These are phyloP conservation scores for Saksenaea oblongispora DNA, from an alignment of 371 early-diverging fungal genomes.

Conservation along the genomic window DNA sequence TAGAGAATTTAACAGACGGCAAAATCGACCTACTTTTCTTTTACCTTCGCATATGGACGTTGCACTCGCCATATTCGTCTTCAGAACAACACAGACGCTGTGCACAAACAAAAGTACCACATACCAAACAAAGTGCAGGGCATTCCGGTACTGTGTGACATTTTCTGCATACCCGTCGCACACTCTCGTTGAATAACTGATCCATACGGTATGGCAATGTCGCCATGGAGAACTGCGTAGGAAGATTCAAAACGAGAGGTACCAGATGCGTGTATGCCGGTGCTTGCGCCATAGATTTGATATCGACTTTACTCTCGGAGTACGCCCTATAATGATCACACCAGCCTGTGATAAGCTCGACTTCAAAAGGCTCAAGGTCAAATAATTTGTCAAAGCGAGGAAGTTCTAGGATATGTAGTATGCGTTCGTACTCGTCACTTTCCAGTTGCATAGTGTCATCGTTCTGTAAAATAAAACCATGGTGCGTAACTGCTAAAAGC, in stretches of 20 bases:
- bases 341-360: constrained; percentile 32
- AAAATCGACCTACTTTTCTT: not conserved
- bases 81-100: constrained; percentile 91
- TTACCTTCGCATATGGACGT: constrained; percentile 80
- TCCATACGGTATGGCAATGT: constrained; percentile 84
- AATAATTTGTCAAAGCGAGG: constrained; percentile 32
- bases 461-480: constrained; percentile 43
- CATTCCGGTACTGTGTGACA: constrained; percentile 85
- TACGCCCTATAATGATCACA: constrained; percentile 30
- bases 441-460: not conserved
- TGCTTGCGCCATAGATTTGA: not conserved
- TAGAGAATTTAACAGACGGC: not conserved
- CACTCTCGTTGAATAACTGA: constrained; percentile 79
- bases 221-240: constrained; percentile 65
- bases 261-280: not conserved
- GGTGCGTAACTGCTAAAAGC: constrained; percentile 40
- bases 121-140: constrained; percentile 91
- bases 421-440: constrained; percentile 35
- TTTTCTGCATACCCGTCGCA: constrained; percentile 72
- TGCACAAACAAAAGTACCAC: constrained; percentile 91
- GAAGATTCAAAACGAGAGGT: constrained; percentile 49
- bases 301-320: not conserved
- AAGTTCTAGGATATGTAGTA: constrained; percentile 30
- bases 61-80: constrained; percentile 88
- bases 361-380: constrained; percentile 22